Base-by-base conservation (phyloP, 805 yeast species). In the Lipomyces oligophaga region DNA sequence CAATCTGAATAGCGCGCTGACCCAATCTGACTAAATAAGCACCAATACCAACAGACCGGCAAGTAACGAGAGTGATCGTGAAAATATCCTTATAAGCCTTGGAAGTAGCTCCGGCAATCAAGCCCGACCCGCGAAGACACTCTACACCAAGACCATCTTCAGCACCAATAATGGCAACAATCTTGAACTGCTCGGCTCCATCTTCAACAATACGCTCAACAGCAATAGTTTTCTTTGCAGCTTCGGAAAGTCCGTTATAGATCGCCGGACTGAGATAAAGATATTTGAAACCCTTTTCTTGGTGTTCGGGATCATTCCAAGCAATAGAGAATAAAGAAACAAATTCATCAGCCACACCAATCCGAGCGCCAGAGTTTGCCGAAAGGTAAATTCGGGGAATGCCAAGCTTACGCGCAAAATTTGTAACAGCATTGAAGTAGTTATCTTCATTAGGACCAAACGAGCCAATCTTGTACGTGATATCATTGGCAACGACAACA, bases 11-110 rank as follows among this genome's bases (percentile, higher is more conserved):
- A 34, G 97, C 95, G 76, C 99, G 84, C 76, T 93, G 97, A 63
- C 99, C 99, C 58, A 93, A 77, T 71, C 99, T 84, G 34, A 93
- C 98, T 66, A 93, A 76, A 66, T 93, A 93, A 37, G 99, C 99
- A 75, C 99, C 99, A 67, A 93, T 93, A 82, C 99, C 99, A 62
- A 93, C 99, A 42, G 97, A 89, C 77, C 99, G 83, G 74, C 97
- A 89, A n/a, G 98, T 93, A 45, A 93, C 98, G 67, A 93, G 76
- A n/a, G 98, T 90, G 49, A 89, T 80, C 18, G 99, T 93, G 75
- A 93, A 93, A 54, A 93, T 93, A 65, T 93, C 99, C 67, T 85
- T 85, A 79, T 93, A 93, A 18, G 98, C 98, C 67, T 87, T 82
- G 10, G 97, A 85, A 38, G 99, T 93, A 24, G 95, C 96, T 70